phyloP scores from a whole-genome alignment of 306 rosid genomes.

The Ammopiptanthus mongolicus region DNA sequence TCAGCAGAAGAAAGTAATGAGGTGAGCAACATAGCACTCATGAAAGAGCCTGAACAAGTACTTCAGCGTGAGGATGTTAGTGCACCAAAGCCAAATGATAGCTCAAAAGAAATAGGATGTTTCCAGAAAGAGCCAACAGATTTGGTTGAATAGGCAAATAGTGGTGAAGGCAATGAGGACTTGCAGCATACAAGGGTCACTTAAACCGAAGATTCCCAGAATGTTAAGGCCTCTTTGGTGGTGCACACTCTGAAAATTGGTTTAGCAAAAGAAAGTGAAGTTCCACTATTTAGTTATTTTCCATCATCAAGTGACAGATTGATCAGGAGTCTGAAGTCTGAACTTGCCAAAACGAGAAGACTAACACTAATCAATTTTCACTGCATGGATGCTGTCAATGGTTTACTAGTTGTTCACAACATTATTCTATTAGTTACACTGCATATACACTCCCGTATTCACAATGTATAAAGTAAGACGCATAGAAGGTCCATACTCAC shows the following conservation, averaged over 20 bases:
- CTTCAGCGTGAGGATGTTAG: not conserved
- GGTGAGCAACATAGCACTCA: not conserved
- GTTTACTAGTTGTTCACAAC: not conserved
- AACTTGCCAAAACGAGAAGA: not conserved
- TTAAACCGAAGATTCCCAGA: not conserved
- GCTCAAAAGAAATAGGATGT: not conserved
- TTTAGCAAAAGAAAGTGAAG: not conserved
- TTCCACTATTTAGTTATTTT: not conserved
- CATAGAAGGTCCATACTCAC: not conserved
- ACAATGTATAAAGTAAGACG: not conserved
- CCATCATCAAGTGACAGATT: not conserved
- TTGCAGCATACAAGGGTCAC: not conserved
- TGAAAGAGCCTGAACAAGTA: not conserved
- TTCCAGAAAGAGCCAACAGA: not conserved
- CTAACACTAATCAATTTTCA: slow-evolving; percentile 13
- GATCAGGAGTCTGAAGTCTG: not conserved
- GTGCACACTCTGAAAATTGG: not conserved
- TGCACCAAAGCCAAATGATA: not conserved
- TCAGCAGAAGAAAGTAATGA: not conserved
- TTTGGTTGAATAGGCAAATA: not conserved
- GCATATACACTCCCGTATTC: not conserved
- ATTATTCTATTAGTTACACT: slow-evolving; percentile 9
- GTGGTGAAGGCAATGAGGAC: not conserved
- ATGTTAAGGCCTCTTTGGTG: not conserved
- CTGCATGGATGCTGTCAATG: not conserved